A percentile compares a stretch with the other conserved stretches of the same genome.
Evolutionary conservation across 2,329 filamentous ascomycete genomes (phyloP).

Genomic region (Cordyceps farinosa): DNA sequence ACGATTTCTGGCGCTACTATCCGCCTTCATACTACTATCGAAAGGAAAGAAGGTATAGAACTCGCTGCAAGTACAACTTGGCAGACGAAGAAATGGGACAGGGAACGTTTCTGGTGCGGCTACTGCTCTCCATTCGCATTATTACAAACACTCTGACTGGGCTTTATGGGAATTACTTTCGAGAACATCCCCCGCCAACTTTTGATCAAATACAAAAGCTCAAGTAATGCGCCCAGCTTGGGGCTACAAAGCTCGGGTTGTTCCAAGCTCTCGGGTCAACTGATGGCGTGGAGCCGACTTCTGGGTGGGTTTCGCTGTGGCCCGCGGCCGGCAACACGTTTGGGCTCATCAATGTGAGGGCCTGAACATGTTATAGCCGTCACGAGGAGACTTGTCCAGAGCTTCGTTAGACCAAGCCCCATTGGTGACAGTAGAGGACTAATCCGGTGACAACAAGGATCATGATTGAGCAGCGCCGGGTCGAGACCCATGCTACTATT

Average conservation of each 20-base stretch:
- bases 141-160: not conserved
- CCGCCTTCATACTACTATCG: not conserved
- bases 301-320: not conserved
- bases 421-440: not conserved
- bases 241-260: not conserved
- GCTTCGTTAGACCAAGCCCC: not conserved
- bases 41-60: not conserved
- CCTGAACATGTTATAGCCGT: not conserved
- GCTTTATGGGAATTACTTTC: too few species aligned
- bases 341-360: not conserved
- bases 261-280: conserved; percentile 2
- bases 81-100: not conserved
- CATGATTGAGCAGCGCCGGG: not conserved
- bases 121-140: not conserved
- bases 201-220: not conserved
- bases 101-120: not conserved
- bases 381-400: not conserved
- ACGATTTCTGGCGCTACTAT: not conserved
- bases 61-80: not conserved
- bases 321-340: not conserved
- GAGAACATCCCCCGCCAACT: not conserved
- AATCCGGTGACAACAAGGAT: conserved; percentile 5
- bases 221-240: not conserved
- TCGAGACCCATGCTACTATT: not conserved
- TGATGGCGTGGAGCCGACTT: not conserved